Evolutionary conservation across 2,329 filamentous ascomycete genomes (phyloP), one percentile per base, ranked within the genome.

Genomic region (Colletotrichum godetiae): DNA sequence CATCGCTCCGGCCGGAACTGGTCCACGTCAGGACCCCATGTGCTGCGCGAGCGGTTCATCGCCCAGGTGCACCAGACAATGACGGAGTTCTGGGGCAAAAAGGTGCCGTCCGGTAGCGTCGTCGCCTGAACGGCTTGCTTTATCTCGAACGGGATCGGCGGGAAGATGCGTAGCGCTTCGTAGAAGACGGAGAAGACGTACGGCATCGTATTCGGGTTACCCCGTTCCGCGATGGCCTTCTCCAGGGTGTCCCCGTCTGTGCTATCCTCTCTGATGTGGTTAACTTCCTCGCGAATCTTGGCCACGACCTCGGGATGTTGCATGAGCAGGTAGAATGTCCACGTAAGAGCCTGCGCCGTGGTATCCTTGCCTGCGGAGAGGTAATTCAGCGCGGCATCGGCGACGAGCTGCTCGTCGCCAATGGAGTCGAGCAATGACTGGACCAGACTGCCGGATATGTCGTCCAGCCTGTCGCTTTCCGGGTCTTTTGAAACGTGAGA

Each of bases 11-110:
- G 91, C 3, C 83, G 84, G 75, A 92, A 92, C 0, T 77, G 77
- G 53, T 88, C 86, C 7, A 89, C 87, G 75, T 92, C 88, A 0
- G 82, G 78, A 5, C 90, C 90, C 89, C 90, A 92, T 0, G 84
- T 90, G 2, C 81, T 75, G 11, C 75, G 80, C 0, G 90, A 91
- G 12, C 90, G 84, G 74, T 91, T 90, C 85, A 92, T 89, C 0
- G 91, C 88, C 89, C 90, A 92, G 3, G 89, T 83, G 74, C 88
- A 91, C 90, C 90, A 93, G 3, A 92, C 82, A 3, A 92, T 82
- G 29, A 93, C 84, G 0, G 90, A 84, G 13, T 82, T 79, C 33
- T 81, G 78, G 0, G 90, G 89, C 4, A 93, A 83, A 59, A 84
- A 86, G 0, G 90, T 92, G 4, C 89, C 90, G 76, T 92, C 90